phyloP scores from a whole-genome alignment of 1,139 yeast genomes.

The Diutina catenulata region DNA sequence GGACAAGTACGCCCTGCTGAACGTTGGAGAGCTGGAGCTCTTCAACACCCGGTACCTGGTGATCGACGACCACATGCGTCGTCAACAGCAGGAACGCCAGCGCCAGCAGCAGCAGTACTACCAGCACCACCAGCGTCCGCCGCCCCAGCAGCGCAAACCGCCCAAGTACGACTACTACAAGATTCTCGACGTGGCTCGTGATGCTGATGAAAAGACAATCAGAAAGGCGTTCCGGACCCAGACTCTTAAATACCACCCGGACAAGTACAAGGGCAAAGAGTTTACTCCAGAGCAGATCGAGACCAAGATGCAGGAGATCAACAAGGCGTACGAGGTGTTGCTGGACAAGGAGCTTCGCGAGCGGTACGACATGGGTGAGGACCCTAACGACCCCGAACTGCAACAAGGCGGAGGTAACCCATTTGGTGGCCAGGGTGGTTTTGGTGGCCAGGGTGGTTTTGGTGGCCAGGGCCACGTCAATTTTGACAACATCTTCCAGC shows the following conservation, averaged over 20 bases:
- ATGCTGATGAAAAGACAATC: slow-evolving; percentile 70
- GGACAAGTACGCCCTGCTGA: slow-evolving; percentile 16
- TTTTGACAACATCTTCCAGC: slow-evolving; percentile 2
- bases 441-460: neutral
- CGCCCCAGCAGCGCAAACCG: slow-evolving; percentile 29
- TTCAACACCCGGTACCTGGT: slow-evolving; percentile 20
- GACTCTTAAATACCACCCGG: slow-evolving; percentile 83
- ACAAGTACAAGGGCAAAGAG: slow-evolving; percentile 63
- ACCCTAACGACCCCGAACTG: slow-evolving; percentile 3
- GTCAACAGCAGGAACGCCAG: slow-evolving; percentile 24
- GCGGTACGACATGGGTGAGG: slow-evolving; percentile 38
- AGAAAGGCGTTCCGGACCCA: slow-evolving; percentile 72
- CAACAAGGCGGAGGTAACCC: neutral
- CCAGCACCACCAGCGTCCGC: slow-evolving; percentile 26
- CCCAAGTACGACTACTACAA: slow-evolving; percentile 66
- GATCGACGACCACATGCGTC: slow-evolving; percentile 21
- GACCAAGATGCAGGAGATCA: slow-evolving; percentile 80
- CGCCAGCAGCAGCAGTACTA: slow-evolving; percentile 36
- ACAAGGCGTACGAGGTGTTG: slow-evolving; percentile 84
- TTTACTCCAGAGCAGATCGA: slow-evolving; percentile 63
- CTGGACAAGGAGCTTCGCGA: slow-evolving; percentile 53
- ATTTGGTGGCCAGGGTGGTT: neutral
- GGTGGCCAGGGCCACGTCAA: neutral
- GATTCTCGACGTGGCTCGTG: slow-evolving; percentile 54
- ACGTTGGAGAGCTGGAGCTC: slow-evolving; percentile 27